Evolutionary conservation across 2,329 filamentous ascomycete species (phyloP).

Genomic region (Trichoderma oligosporum): DNA sequence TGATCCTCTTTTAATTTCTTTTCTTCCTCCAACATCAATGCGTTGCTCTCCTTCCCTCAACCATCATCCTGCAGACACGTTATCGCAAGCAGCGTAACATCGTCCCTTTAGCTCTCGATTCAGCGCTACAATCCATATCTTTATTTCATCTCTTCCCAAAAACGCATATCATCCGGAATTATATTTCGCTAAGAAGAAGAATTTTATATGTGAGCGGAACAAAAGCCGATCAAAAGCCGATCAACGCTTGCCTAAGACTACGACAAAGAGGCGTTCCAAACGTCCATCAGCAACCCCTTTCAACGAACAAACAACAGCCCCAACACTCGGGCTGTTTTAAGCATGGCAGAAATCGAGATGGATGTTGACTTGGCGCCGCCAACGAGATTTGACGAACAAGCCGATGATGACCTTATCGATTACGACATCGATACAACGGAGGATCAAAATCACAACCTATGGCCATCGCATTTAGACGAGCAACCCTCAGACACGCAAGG

Average conservation of each 20-base stretch:
- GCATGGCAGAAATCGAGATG: conserved; percentile 33
- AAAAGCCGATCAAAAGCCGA: not conserved
- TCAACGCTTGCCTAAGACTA: too few species aligned
- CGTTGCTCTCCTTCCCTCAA: not conserved
- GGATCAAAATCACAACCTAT: conserved; percentile 12
- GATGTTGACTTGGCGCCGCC: conserved; percentile 32
- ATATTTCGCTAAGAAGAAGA: not conserved
- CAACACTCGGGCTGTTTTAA: not conserved
- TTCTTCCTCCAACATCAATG: conserved; percentile 9
- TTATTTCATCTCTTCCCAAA: not conserved
- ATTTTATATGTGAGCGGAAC: not conserved
- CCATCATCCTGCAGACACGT: conserved; percentile 5
- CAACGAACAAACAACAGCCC: not conserved
- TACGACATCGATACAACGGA: conserved; percentile 35
- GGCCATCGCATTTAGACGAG: conserved; percentile 12
- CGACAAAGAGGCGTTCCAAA: too few species aligned
- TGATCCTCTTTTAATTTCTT: not conserved
- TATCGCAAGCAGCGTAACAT: conserved; percentile 12
- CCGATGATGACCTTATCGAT: conserved; percentile 37
- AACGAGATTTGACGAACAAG: conserved; percentile 24
- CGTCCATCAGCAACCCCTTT: not conserved
- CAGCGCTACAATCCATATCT: not conserved
- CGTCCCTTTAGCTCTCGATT: not conserved
- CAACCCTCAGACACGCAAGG: not conserved
- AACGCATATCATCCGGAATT: not conserved